Base-by-base conservation (phyloP, 306 rosid species). In the Vigna trinervia region DNA sequence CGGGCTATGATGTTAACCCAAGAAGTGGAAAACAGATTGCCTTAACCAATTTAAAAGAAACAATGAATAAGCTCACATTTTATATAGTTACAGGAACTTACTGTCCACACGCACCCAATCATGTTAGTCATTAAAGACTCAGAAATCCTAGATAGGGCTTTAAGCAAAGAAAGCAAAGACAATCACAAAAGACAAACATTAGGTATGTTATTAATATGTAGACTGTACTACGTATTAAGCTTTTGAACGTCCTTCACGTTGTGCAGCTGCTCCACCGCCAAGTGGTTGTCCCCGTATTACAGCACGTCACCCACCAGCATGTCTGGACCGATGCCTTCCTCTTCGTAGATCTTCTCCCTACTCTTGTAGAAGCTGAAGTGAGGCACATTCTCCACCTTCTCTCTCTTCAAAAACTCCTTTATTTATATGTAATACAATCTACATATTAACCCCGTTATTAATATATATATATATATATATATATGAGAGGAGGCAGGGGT, bases 351-450 rank as follows among this genome's bases (percentile, higher is more conserved):
- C 69, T 92, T 94, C 83, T 86, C 93, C 86, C 58, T 83, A 86
- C 89, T 88, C 71, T 92, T 94, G 89, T 94, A 92, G 79, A 94
- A 94, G 83, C 87, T 94, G 57, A 94, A 94, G 84, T 94, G 98
- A 1, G 98, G 98, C 14, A 92, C 92, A 14, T 87, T 75, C 0
- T 90, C 95, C 0, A 94, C 84, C 17, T 86, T 90, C 80, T 94
- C 98, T 12, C 98, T 77, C 17, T 70, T 22, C 76, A 90, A 87
- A 0, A 94, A 93, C 46, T 82, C 91, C 28, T 48, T 62, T 0
- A 97, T 94, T 53, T 89, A 20, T 20, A 20, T 20, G 22, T 20
- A 20, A 1, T 20, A 20, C 22, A 20, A 1, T 20, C 22, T 20
- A 20, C 22, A 20, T 20, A 20, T 20, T 1, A 20, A 20, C 0